Percentiles rank a stretch among this genome's conserved stretches.
Conservation (phyloP, 2,329 filamentous ascomycete genomes). For the Talaromyces sp. region DNA sequence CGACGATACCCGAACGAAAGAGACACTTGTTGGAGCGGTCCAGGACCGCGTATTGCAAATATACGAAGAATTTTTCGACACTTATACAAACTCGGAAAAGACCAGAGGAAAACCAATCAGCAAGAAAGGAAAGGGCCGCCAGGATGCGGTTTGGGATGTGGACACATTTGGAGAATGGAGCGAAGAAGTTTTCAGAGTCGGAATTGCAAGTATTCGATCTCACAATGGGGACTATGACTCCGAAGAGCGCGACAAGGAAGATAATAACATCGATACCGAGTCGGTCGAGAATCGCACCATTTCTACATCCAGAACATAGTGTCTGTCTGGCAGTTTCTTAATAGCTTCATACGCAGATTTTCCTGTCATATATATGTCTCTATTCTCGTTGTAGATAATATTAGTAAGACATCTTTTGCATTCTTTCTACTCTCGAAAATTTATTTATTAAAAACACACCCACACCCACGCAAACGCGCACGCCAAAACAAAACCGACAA, state of each 20-base stretch:
- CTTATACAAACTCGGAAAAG: conserved; percentile 37
- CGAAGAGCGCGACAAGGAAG: conserved; percentile 14
- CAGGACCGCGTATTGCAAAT: conserved; percentile 57
- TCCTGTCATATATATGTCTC: background rate
- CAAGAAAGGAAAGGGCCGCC: conserved; percentile 54
- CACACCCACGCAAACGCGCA: too few relatives aligned
- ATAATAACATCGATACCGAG: background rate
- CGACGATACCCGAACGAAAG: conserved; percentile 58
- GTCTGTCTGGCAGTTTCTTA: background rate
- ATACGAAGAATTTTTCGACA: conserved; percentile 61
- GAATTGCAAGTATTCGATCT: conserved; percentile 32
- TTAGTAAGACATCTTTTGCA: background rate
- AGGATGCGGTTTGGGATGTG: conserved; percentile 59
- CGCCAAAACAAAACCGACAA: too few relatives aligned
- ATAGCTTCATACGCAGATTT: background rate
- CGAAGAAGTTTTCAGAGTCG: conserved; percentile 53
- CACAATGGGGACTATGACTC: conserved; percentile 22
- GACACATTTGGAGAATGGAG: conserved; percentile 61
- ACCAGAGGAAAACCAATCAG: conserved; percentile 27
- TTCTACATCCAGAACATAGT: background rate
- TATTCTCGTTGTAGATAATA: background rate
- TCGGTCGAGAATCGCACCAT: background rate
- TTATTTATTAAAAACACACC: too few relatives aligned
- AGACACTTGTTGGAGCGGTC: conserved; percentile 61
- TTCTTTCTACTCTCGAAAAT: background rate